phyloP scores from a whole-genome alignment of 139 green algal species.

The Micromonas pusilla region DNA sequence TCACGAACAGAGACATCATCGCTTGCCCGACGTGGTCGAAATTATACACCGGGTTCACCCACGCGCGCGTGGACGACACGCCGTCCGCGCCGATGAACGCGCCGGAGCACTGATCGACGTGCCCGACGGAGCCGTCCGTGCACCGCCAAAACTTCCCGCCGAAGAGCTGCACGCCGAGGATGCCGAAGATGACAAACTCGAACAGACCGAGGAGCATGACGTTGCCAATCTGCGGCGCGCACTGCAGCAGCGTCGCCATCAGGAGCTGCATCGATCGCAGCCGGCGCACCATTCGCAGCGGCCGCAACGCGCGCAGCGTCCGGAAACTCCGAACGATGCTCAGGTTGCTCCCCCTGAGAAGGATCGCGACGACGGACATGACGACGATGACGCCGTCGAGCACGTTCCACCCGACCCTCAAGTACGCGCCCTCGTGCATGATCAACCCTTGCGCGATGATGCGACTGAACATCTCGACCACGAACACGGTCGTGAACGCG shows the following conservation, averaged over 20 bases:
- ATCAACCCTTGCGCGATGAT: slow-evolving; percentile 34
- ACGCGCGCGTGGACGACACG: slow-evolving; percentile 18
- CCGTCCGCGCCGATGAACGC: slow-evolving; percentile 37
- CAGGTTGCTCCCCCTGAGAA: slow-evolving; percentile 16
- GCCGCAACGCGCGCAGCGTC: slow-evolving; percentile 45
- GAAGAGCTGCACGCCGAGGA: slow-evolving; percentile 75
- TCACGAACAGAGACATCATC: slow-evolving; percentile 61
- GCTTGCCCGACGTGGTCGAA: slow-evolving; percentile 73
- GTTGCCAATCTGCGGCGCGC: slow-evolving; percentile 63
- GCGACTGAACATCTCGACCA: slow-evolving; percentile 56
- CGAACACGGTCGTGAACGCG: slow-evolving; percentile 62
- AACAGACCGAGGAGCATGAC: slow-evolving; percentile 64
- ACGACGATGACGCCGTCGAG: slow-evolving; percentile 67
- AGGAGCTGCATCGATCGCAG: slow-evolving; percentile 64
- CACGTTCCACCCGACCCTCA: slow-evolving; percentile 53
- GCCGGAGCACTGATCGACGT: slow-evolving; percentile 47
- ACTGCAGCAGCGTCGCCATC: slow-evolving; percentile 52
- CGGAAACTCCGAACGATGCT: slow-evolving; percentile 39
- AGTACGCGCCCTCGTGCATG: slow-evolving; percentile 25
- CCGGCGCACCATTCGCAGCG: slow-evolving; percentile 71
- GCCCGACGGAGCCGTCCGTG: slow-evolving; percentile 55
- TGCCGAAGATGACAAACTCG: slow-evolving; percentile 77
- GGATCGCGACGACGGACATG: slow-evolving; percentile 44
- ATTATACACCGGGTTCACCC: slow-evolving; percentile 54
- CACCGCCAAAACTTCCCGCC: slow-evolving; percentile 53